Conservation (phyloP, 768 basidiomycete species). For the Termitomyces sp. region DNA sequence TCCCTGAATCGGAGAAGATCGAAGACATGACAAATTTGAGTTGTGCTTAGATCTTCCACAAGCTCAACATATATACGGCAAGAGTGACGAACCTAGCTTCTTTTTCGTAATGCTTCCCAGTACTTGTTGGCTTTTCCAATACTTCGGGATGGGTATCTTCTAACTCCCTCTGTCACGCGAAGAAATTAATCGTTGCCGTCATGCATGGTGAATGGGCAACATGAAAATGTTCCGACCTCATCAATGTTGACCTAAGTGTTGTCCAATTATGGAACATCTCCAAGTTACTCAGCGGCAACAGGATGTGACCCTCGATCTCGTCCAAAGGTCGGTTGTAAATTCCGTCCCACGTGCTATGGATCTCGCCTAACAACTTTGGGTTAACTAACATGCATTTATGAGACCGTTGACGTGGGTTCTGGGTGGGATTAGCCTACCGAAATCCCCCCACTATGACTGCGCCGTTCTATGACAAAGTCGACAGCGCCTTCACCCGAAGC, state of each 20-base stretch:
- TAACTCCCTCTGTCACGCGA: not conserved
- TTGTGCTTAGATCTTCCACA: slow-evolving; percentile 7
- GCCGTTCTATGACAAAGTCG: slow-evolving; percentile 11
- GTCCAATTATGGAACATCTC: not conserved
- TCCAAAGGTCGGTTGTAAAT: slow-evolving; percentile 7
- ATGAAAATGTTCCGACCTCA: not conserved
- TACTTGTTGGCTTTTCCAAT: not conserved
- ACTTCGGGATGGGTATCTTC: not conserved
- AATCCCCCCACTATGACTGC: slow-evolving; percentile 15
- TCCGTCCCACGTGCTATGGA: slow-evolving; percentile 19
- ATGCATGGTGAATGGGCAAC: not conserved
- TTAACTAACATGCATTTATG: slow-evolving; percentile 16
- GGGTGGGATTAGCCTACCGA: slow-evolving; percentile 4
- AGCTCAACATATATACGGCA: slow-evolving; percentile 10
- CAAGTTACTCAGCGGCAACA: slow-evolving; percentile 14
- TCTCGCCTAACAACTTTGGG: slow-evolving; percentile 16
- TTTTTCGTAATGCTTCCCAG: slow-evolving; percentile 10
- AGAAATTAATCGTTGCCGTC: not conserved
- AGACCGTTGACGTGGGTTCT: slow-evolving; percentile 7
- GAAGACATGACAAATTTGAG: slow-evolving; percentile 10
- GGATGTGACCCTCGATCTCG: slow-evolving; percentile 9
- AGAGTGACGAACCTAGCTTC: slow-evolving; percentile 8
- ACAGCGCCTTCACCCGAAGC: not conserved
- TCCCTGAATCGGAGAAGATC: slow-evolving; percentile 14
- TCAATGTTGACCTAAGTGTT: not conserved